Evolutionary conservation across 2,329 filamentous ascomycete genomes (phyloP).

Genomic region (Pestalotiopsis sp.): DNA sequence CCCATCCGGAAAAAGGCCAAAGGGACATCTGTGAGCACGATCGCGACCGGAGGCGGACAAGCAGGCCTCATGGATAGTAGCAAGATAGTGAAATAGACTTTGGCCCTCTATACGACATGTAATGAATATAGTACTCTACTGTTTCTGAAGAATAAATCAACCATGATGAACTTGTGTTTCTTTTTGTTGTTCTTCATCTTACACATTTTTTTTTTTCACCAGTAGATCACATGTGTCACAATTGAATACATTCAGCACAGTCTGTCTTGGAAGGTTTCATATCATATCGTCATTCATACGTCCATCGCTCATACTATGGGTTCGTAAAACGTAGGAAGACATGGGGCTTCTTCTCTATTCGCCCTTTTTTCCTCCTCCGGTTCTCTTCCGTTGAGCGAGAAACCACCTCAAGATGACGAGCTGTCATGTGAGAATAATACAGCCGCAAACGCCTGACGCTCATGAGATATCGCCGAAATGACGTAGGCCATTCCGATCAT

Average conservation of each 20-base stretch:
- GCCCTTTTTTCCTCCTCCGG: conserved; percentile 6
- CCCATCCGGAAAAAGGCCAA: conserved; percentile 67
- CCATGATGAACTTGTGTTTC: background rate
- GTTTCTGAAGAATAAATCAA: background rate
- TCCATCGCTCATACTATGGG: conserved; percentile 15
- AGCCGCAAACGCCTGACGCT: conserved; percentile 2
- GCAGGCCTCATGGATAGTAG: background rate
- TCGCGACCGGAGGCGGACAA: background rate
- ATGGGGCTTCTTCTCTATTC: conserved; percentile 11
- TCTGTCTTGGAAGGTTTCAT: conserved; percentile 16
- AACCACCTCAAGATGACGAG: background rate
- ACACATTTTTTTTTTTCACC: background rate
- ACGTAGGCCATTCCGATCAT: background rate
- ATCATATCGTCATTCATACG: conserved; percentile 34
- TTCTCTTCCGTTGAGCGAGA: background rate
- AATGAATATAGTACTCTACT: background rate
- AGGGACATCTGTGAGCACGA: conserved; percentile 21
- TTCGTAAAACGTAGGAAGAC: conserved; percentile 27
- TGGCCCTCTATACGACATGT: background rate
- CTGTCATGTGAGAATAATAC: background rate
- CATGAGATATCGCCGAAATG: background rate
- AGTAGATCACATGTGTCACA: background rate
- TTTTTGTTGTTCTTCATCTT: background rate
- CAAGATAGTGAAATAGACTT: background rate
- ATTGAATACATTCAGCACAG: background rate